Base-by-base conservation (phyloP, 2,329 filamentous ascomycete genomes). In the Ophiostoma sp. region DNA sequence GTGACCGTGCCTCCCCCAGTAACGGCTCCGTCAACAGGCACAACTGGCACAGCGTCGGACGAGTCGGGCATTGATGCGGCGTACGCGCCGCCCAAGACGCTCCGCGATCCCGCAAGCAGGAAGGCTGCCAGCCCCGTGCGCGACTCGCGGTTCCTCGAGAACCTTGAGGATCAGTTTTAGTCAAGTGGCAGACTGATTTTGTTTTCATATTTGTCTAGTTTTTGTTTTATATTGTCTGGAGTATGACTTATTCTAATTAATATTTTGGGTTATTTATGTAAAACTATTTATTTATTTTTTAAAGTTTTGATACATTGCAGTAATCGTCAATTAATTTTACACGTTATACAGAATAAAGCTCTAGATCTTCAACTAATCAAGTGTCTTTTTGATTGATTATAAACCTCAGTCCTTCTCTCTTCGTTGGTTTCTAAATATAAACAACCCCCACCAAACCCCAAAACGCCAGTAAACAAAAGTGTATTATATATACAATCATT, bases 141-240 rank as follows among this genome's bases (percentile, higher is more conserved):
- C 72, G 81, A 81, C 72, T 83, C 83, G 39, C 83, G 79, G 74
- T 87, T 87, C 75, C 78, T 80, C 33, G 85, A 86, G 79, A 81
- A 82, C 67, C 78, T 86, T 66, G 76, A 79, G 68, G 75, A 73
- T 33, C 35, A 54, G n/a, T 68, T 67, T 3, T 48, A 36, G 31
- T 27, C 52, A 57, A 31, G 33, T 68, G 64, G 48, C 20, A 67
- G 20, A 33, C 6, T 13, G 36, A 41, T 15, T 11, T 39, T 39
- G n/a, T 65, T 6, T 41, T 41, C 23, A 11, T 15, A 11, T 39
- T 41, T 39, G 33, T 64, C 10, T 15, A 7, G n/a, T 54, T 23
- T 54, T 4, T 62, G 4, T 36, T 23, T 5, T 68, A 2, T 17
- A 13, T 27, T 60, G 1, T 23, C 57, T 33, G 23, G 7, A 57